Base-by-base conservation (phyloP, 1,284 basidiomycete genomes). In the Dichomitus squalens region DNA sequence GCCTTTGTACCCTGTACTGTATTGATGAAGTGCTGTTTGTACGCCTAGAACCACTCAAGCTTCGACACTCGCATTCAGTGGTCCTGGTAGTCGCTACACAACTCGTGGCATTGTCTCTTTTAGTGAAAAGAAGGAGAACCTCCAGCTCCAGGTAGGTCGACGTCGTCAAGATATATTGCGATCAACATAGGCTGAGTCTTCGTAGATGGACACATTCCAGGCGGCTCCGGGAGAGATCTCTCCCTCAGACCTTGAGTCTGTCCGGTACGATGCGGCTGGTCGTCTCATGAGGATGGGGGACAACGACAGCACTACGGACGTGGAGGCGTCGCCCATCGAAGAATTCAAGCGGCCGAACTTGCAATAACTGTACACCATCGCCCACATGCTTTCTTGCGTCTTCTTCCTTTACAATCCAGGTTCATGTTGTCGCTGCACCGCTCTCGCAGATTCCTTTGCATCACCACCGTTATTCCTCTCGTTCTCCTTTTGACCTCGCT, bases 341-440 rank as follows among this genome's bases (percentile, higher is more conserved):
- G 85, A 88, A 60, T 87, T 86, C 78, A 88, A 88, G 71, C 78
- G 74, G 18, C 80, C 63, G 9, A 55, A 66, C 34, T 40, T 59
- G 29, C 51, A 53, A 39, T 64, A 58, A 49, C 31, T 33, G 29
- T 33, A 31, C 29, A 31, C 9, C 16, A 38, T 49, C 25, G 21
- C 35, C 20, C 12, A 9, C 11, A 8, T 38, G 21, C 34, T 35
- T 52, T 52, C 50, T 52, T 52, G 50, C 39, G 29, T 7, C 29
- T 33, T 14, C 20, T 20, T 11, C 18, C 29, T 27, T 6, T 33
- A 16, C 20, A n/a, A n/a, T n/a, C n/a, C n/a, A n/a, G n/a, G n/a
- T n/a, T n/a, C n/a, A 25, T 31, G 27, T 20, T 34, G 12, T 33
- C 44, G 11, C 16, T 8, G 18, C 11, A 16, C 12, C 4, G 44